Base-by-base conservation (phyloP, 768 basidiomycete species). In the Tricholoma furcatifolium region DNA sequence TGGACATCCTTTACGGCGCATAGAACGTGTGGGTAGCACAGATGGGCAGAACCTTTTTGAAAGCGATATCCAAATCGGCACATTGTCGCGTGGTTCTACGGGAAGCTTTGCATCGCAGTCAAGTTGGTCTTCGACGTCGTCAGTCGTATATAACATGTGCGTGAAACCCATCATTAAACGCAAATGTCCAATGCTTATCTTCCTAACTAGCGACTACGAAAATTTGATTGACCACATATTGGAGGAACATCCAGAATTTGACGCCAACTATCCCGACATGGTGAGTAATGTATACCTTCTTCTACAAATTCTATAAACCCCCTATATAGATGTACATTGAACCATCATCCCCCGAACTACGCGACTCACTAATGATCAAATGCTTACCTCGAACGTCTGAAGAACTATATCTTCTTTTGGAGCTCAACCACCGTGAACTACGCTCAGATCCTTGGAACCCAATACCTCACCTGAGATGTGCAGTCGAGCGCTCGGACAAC, bases 361-460 rank as follows among this genome's bases (percentile, higher is more conserved):
- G 60, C 34, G 62, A 68, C 47, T 64, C 67, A 2, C 60, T 78
- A 44, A 76, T 77, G 72, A 71, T 78, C 49, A 74, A 74, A 50
- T 66, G 69, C 15, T 58, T 77, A 10, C 58, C 64, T 40, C 63
- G 62, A 12, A 63, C 66, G 9, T 71, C 76, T 0, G 43, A 65
- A 14, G 78, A 81, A 54, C 62, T 78, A 6, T 55, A 67, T 21
- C 56, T 82, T 10, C 61, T 78, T 10, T 65, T 74, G 15, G 67
- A 73, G 12, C 70, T 81, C 49, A 81, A 81, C 53, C 66, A 72
- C 14, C 65, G 68, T 17, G 74, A 75, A 35, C 60, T 68, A 6
- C 74, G 81, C 11, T 59, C 65, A 42, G 81, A 82, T 58, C 80
- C 80, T 0, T 81, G 81, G 81, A 82, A 82, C 56, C 74, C 79